phyloP scores from a whole-genome alignment of 306 rosid genomes.

The Bauhinia variegata region DNA sequence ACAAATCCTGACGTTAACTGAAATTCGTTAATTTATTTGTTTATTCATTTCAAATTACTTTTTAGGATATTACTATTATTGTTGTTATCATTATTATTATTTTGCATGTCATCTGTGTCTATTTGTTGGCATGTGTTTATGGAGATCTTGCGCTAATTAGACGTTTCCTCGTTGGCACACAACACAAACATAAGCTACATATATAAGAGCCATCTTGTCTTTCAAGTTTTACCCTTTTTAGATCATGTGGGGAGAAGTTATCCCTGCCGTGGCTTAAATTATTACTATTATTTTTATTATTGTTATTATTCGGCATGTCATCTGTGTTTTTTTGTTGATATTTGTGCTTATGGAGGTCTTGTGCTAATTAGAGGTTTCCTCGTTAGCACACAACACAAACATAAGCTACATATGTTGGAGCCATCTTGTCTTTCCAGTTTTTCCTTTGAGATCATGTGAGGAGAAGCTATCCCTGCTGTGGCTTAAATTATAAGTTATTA shows the following conservation, averaged over 20 bases:
- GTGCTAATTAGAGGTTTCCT: constrained; percentile 41
- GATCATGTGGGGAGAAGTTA: too few relatives aligned
- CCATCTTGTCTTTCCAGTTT: constrained; percentile 41
- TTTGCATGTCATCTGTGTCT: not conserved
- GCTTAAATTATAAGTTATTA: too few relatives aligned
- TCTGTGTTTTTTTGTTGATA: not conserved
- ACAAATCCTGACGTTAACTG: constrained; percentile 1
- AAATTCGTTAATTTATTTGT: not conserved
- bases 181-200: constrained; percentile 45
- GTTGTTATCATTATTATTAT: too few relatives aligned
- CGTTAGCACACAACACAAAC: constrained; percentile 41
- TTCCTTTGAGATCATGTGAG: constrained; percentile 14
- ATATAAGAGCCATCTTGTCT: constrained; percentile 35
- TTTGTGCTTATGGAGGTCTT: constrained; percentile 54
- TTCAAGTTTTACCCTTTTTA: too few relatives aligned
- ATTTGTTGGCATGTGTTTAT: constrained; percentile 35
- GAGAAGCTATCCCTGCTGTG: constrained; percentile 26
- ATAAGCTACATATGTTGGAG: constrained; percentile 42
- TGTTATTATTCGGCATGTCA: too few relatives aligned
- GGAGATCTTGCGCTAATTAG: constrained; percentile 53
- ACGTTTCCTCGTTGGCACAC: constrained; percentile 35
- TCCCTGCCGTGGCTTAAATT: too few relatives aligned
- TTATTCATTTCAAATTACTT: not conserved
- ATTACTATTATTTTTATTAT: too few relatives aligned
- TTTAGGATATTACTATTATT: too few relatives aligned